Conservation (phyloP, 495 filamentous ascomycete species). For the Talaromyces adpressus region DNA sequence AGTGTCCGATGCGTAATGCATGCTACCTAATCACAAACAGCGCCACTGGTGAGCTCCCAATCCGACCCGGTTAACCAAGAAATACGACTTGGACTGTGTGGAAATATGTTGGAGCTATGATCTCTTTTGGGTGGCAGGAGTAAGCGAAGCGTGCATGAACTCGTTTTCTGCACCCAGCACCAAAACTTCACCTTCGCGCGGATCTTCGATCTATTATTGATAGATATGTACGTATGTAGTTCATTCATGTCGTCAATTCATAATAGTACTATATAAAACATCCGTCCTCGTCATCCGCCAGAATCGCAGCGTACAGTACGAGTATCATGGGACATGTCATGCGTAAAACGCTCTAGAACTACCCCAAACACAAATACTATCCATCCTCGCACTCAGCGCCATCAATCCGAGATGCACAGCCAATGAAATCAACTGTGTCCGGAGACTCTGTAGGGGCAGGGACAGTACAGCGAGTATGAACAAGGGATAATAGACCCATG, state of each 20-base stretch:
- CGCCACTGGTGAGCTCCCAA: too few species aligned
- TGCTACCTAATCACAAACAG: too few species aligned
- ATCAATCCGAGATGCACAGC: conserved; percentile 28
- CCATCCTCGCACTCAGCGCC: conserved; percentile 21
- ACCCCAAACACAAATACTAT: conserved; percentile 29
- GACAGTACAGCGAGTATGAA: conserved; percentile 52
- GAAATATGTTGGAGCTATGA: too few species aligned
- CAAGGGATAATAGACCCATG: conserved; percentile 55
- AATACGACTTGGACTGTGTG: too few species aligned
- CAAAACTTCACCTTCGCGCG: too few species aligned
- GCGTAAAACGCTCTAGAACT: conserved; percentile 1
- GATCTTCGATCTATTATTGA: too few species aligned
- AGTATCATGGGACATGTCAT: neutral
- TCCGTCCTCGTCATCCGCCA: neutral
- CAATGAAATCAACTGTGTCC: conserved; percentile 19
- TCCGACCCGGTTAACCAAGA: too few species aligned
- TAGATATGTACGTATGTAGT: neutral
- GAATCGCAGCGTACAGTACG: neutral
- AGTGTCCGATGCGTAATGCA: too few species aligned
- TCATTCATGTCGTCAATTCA: neutral
- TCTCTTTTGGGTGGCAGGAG: too few species aligned
- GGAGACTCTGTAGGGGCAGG: conserved; percentile 21
- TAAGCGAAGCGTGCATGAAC: too few species aligned
- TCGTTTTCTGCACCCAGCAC: too few species aligned
- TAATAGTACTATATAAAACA: neutral